phyloP scores from a whole-genome alignment of 176 grass and related monocot genomes.

The Secale cereale region DNA sequence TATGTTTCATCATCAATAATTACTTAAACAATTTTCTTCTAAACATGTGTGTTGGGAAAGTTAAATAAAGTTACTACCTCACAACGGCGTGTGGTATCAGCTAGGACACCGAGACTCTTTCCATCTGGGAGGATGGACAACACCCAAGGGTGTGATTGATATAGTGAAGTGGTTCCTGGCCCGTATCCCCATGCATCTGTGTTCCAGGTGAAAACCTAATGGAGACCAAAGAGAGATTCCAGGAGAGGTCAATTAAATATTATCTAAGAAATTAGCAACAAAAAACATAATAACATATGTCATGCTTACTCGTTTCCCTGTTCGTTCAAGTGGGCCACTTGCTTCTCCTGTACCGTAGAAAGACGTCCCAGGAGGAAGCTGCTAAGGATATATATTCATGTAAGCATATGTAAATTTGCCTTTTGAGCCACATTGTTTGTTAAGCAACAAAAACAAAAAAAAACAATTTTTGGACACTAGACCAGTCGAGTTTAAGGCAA shows the following conservation, averaged over 20 bases:
- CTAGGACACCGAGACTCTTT: conserved; percentile 72
- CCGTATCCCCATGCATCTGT: conserved; percentile 88
- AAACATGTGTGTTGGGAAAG: neutral
- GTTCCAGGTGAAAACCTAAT: conserved; percentile 94
- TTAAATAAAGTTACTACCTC: conserved; percentile 30
- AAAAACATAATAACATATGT: neutral
- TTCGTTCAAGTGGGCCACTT: conserved; percentile 83
- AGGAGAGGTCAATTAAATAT: neutral
- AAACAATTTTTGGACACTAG: neutral
- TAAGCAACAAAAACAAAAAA: neutral
- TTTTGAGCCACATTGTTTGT: neutral
- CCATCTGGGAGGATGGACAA: conserved; percentile 76
- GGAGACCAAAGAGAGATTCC: neutral
- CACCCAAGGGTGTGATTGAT: conserved; percentile 94
- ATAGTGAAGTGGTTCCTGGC: conserved; percentile 77
- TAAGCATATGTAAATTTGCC: neutral
- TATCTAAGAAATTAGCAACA: neutral
- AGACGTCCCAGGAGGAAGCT: conserved; percentile 75
- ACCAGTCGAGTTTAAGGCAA: neutral
- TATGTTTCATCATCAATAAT: neutral
- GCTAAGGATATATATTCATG: neutral
- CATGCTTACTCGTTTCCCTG: conserved; percentile 68
- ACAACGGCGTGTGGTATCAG: conserved; percentile 76
- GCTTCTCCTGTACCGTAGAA: conserved; percentile 95
- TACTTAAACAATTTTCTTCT: neutral